Base-by-base conservation (phyloP, 352 stramenopile species). In the Phytopythium montanum region DNA sequence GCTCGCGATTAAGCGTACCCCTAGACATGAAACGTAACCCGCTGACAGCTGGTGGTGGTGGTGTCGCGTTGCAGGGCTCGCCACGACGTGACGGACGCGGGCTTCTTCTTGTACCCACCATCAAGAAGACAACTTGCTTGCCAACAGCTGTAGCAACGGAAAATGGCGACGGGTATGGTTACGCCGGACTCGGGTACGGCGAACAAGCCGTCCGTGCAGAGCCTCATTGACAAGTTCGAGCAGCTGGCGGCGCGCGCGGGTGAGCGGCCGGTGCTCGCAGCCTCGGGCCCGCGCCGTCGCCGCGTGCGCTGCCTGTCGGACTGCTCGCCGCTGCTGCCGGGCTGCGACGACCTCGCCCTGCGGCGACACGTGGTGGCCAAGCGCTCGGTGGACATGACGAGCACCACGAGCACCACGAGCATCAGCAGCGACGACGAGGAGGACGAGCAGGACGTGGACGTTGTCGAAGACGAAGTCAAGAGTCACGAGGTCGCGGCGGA, bases 221-320 rank as follows among this genome's bases (percentile, higher is more conserved):
- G 52, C n/a, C 68, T 75, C 19, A 75, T 79, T 46, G 39, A 73
- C 45, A 53, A 56, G 55, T 79, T 79, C 44, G 70, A 79, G 54
- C 56, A 63, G 31, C 67, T 79, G 61, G 59, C 59, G 19, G 59
- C 59, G 45, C 55, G 28, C 39, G 65, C 66, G 21, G 50, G n/a
- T 16, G 42, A 26, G n/a, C 52, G 52, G 25, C 63, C 19, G 39
- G 49, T 21, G 6, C 54, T 16, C 34, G 21, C 59, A 12, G 52
- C 61, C 16, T 45, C 6, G 2, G 26, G 26, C 26, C 25, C 39
- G 5, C 62, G 63, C 36, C 52, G 50, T 51, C 57, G 55, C 62
- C 59, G 52, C 60, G 56, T 12, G 25, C 25, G 48, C 49, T 55
- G 31, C 49, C 29, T 29, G 5, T 55, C 49, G 49, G 49, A 55